A percentile compares a stretch with the other conserved stretches of the same genome.
Conservation (phyloP, 2,329 filamentous ascomycete genomes). For the Epichloe elymi region DNA sequence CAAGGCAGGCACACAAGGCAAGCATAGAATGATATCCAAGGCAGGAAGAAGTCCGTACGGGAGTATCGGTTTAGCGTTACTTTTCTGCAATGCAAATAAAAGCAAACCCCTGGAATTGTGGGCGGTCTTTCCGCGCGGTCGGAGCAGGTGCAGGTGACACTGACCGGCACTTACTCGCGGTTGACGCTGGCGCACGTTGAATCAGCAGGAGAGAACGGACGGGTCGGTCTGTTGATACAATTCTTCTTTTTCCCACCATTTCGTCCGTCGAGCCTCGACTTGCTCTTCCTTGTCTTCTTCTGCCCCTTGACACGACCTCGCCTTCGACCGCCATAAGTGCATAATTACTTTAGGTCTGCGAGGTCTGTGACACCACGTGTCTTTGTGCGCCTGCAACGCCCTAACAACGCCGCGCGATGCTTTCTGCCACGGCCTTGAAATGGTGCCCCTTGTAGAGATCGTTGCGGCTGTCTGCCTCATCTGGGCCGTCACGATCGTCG, state of each 20-base stretch:
- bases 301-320: not conserved
- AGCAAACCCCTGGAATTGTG: not conserved
- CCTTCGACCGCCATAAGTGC: not conserved
- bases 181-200: no score
- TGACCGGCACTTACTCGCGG: no score
- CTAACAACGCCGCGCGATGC: constrained; percentile 3
- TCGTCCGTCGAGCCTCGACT: no score
- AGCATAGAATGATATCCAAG: no score
- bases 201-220: not conserved
- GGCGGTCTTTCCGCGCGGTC: not conserved
- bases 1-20: no score
- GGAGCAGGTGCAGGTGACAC: no score
- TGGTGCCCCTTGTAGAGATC: constrained; percentile 19
- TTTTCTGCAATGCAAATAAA: no score
- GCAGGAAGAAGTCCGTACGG: no score
- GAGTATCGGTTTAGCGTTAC: no score
- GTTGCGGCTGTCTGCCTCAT: constrained; percentile 35
- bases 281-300: not conserved
- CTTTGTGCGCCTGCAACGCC: not conserved
- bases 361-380: not conserved
- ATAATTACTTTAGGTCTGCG: not conserved
- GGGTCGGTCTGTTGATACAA: not conserved
- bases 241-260: not conserved
- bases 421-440: constrained; percentile 8
- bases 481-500: constrained; percentile 39